Evolutionary conservation across 768 basidiomycete genomes (phyloP).

Genomic region (Crepidotus variabilis): DNA sequence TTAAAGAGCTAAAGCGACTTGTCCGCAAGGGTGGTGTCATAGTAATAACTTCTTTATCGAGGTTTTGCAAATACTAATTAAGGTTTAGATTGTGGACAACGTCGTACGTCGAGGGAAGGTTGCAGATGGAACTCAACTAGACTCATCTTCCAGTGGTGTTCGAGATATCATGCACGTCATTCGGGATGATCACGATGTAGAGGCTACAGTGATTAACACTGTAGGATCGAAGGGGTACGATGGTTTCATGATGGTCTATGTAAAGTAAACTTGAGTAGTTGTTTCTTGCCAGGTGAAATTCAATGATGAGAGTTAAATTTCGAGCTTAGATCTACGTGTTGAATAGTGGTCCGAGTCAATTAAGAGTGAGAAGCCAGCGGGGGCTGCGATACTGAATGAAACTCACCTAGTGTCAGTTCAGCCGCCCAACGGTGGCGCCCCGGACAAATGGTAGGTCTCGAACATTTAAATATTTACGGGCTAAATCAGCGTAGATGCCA

Average conservation of each 20-base stretch:
- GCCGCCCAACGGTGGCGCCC: no score
- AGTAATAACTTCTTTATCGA: conserved; percentile 28
- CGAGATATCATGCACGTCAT: conserved; percentile 40
- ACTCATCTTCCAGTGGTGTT: conserved; percentile 39
- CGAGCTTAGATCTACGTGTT: no score
- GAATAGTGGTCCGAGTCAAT: no score
- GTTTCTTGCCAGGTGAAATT: no score
- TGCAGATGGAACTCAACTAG: conserved; percentile 31
- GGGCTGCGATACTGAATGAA: no score
- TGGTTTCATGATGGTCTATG: conserved; percentile 47
- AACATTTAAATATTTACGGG: no score
- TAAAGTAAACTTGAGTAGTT: conserved; percentile 17
- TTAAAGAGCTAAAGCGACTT: conserved; percentile 57
- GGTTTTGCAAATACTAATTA: neutral
- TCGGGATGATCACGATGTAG: conserved; percentile 48
- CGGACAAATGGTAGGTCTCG: no score
- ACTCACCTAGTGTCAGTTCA: no score
- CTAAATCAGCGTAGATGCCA: no score
- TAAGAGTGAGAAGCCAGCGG: no score
- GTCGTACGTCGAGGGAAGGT: conserved; percentile 49
- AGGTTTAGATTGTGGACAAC: conserved; percentile 54
- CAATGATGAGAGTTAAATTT: no score
- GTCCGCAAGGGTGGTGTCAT: conserved; percentile 59
- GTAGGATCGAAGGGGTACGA: conserved; percentile 53
- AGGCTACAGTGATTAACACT: conserved; percentile 47